Conservation (phyloP, 2,329 filamentous ascomycete genomes). For the Ophiocordyceps camponoti-floridani region DNA sequence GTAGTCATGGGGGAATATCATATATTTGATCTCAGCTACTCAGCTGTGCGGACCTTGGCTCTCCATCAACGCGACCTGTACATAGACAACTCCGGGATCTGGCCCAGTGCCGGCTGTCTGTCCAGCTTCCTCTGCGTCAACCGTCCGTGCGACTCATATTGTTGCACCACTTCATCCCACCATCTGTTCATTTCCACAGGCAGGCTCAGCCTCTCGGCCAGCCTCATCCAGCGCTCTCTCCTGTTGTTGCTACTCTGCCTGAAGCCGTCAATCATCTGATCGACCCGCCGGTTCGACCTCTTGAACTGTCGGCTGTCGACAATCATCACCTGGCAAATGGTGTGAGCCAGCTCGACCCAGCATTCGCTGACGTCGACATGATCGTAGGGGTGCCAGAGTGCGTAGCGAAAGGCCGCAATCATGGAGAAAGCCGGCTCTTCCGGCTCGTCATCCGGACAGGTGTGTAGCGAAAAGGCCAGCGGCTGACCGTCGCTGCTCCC, state of each 20-base stretch:
- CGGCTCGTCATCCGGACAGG: not conserved
- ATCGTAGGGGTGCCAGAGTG: slow-evolving; percentile 4
- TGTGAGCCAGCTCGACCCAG: slow-evolving; percentile 2
- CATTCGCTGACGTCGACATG: slow-evolving; percentile 2
- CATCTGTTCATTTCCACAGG: not conserved
- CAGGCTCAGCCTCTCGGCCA: slow-evolving; percentile 1
- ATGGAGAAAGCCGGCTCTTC: not conserved
- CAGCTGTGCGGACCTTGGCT: too few species aligned
- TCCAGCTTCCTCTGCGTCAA: not conserved
- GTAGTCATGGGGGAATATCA: too few species aligned
- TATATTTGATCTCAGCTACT: too few species aligned
- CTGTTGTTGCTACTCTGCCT: not conserved
- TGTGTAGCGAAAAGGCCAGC: slow-evolving; percentile 1
- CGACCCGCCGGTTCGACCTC: not conserved
- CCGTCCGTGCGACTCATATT: slow-evolving; percentile 1
- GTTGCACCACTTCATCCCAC: slow-evolving; percentile 1
- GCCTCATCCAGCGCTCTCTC: slow-evolving; percentile 1
- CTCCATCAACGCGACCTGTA: not conserved
- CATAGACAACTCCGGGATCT: slow-evolving; percentile 1
- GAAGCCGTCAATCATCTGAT: slow-evolving; percentile 1
- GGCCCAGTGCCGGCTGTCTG: not conserved
- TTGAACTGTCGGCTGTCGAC: not conserved
- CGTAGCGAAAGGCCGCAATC: slow-evolving; percentile 3
- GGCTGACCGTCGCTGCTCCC: not conserved
- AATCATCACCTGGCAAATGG: slow-evolving; percentile 1